Evolutionary conservation across 73 alveolate genomes (phyloP).

Genomic region (Paramecium primaurelia): DNA sequence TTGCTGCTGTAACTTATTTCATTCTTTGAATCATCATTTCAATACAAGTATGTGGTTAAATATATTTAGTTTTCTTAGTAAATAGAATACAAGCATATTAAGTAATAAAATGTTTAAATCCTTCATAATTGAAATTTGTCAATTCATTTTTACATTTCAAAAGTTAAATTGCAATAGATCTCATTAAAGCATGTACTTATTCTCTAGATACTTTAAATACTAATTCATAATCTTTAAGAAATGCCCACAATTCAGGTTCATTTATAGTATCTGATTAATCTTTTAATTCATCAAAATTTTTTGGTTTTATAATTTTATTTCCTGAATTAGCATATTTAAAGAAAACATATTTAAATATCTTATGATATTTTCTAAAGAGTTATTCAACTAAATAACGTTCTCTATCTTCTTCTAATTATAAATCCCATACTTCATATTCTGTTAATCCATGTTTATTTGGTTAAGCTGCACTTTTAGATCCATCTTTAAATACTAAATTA

Average conservation of each 20-base stretch:
- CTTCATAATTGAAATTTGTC: conserved; percentile 36
- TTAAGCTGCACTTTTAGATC: conserved; percentile 44
- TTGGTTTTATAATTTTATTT: conserved; percentile 60
- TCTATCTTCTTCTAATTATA: conserved; percentile 77
- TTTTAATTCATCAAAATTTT: conserved; percentile 64
- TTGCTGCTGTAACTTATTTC: conserved; percentile 52
- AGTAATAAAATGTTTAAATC: neutral
- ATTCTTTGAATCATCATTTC: conserved; percentile 49
- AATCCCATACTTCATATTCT: conserved; percentile 58
- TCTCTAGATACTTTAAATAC: conserved; percentile 64
- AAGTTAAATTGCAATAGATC: conserved; percentile 18
- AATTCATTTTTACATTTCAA: neutral
- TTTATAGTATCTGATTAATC: conserved; percentile 68
- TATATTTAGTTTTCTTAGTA: conserved; percentile 43
- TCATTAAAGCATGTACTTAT: conserved; percentile 58
- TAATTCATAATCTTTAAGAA: conserved; percentile 72
- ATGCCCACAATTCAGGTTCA: conserved; percentile 71
- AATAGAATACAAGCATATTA: conserved; percentile 41
- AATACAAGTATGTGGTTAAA: conserved; percentile 39
- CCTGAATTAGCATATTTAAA: conserved; percentile 76
- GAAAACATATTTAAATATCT: conserved; percentile 68
- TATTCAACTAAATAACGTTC: conserved; percentile 67
- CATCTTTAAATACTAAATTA: conserved; percentile 60
- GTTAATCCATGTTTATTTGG: conserved; percentile 55
- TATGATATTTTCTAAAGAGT: conserved; percentile 68